A percentile compares a stretch with the other conserved stretches of the same genome.
These are phyloP conservation scores for Phaeophleospora eucalypticola DNA, from an alignment of 2,329 filamentous ascomycete species.

Conservation along the genomic window DNA sequence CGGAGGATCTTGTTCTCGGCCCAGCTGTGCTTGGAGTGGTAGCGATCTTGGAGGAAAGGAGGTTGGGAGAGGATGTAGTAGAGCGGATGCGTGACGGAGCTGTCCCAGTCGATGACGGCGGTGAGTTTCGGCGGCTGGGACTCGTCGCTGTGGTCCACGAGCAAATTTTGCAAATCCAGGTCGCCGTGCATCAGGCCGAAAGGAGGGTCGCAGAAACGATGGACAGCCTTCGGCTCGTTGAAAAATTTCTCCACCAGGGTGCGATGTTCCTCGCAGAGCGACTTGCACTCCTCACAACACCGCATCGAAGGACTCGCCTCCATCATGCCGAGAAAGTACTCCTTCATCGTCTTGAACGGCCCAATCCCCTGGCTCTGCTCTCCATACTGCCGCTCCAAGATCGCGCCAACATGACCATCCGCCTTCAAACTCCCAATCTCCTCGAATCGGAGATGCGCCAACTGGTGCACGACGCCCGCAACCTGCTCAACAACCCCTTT, in stretches of 20 bases:
- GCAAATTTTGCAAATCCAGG: slow-evolving; percentile 12
- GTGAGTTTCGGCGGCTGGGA: slow-evolving; percentile 3
- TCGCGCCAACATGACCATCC: slow-evolving; percentile 9
- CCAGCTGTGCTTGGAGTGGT: not conserved
- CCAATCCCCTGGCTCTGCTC: slow-evolving; percentile 2
- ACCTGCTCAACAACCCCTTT: slow-evolving; percentile 7
- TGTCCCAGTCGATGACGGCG: slow-evolving; percentile 21
- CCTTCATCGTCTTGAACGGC: slow-evolving; percentile 3
- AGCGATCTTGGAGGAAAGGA: slow-evolving; percentile 10
- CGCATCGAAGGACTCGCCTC: not conserved
- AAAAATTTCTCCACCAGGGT: not conserved
- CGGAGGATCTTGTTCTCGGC: slow-evolving; percentile 12
- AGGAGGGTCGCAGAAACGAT: too few species aligned
- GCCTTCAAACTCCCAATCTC: slow-evolving; percentile 8
- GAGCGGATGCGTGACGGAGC: slow-evolving; percentile 6
- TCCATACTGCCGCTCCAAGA: slow-evolving; percentile 1
- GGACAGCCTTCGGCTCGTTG: not conserved
- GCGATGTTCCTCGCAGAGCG: not conserved
- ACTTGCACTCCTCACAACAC: not conserved
- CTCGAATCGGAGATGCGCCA: slow-evolving; percentile 11
- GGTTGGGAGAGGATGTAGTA: slow-evolving; percentile 17
- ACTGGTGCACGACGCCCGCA: slow-evolving; percentile 11
- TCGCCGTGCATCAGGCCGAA: slow-evolving; percentile 15
- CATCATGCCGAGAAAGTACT: slow-evolving; percentile 3
- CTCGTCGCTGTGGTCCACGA: not conserved